Evolutionary conservation across 495 filamentous ascomycete genomes (phyloP), one percentile per base, ranked within the genome.

Genomic region (Penicillium samsonianum): DNA sequence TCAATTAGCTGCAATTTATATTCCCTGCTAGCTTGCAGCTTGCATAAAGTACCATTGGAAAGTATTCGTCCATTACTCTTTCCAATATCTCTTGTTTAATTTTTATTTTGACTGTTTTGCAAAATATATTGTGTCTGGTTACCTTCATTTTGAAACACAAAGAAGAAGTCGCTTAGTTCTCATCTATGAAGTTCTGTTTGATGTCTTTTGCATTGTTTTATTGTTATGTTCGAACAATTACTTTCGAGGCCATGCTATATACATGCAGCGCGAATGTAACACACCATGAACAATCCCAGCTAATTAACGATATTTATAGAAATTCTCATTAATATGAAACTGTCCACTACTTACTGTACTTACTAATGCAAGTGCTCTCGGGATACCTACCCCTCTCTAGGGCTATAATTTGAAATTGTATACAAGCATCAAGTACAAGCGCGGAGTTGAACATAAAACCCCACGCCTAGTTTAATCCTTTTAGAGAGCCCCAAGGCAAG

Each of bases 1-100:
- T 54, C 22, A 67, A 62, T 67, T 68, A 67, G 50, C 50, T n/a
- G 7, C 28, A 46, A 57, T 65, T 56, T 46, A 14, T 12, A 26
- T 20, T n/a, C 30, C 30, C 10, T 12, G 30, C 10, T 11, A 16
- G 20, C 17, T 22, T 44, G 20, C 42, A 25, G 33, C 14, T n/a
- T 38, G 16, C 35, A 38, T 38, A 17, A 38, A 38, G n/a, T 38
- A 9, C 3, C 0, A 6, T 14, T 16, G 22, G 28, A 30, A 20
- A 44, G 22, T 50, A 33, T 44, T 14, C 9, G 17, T 20, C 11
- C 9, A 37, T 20, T 46, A 25, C 10, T 46, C 7, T 30, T 2
- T 5, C n/a, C 16, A 4, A 33, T 14, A 9, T 42, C 0, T 35
- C 33, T 16, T 37, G 5, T n/a, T 37, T 16, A 37, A 5, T 37